These are phyloP conservation scores for Torulaspora quercuum DNA, from an alignment of 805 yeast genomes.

Conservation along the genomic window DNA sequence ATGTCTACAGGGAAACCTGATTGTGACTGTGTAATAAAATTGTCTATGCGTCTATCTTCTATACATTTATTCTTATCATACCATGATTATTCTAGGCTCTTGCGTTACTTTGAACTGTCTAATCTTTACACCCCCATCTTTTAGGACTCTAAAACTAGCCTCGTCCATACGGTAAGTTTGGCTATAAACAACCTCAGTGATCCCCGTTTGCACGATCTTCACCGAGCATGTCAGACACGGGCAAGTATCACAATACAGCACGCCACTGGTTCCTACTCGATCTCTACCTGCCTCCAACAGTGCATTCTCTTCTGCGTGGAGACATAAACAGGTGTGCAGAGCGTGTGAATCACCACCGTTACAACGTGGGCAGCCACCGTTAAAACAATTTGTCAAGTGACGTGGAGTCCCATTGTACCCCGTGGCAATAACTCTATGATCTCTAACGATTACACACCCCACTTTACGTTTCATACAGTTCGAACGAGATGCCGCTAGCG, in stretches of 20 bases:
- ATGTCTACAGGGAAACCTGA: constrained; percentile 46
- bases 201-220: constrained; percentile 90
- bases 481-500: constrained; percentile 85
- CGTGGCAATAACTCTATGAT: constrained; percentile 83
- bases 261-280: constrained; percentile 60
- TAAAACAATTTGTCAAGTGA: constrained; percentile 80
- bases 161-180: constrained; percentile 91
- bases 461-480: constrained; percentile 97
- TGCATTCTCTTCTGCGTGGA: constrained; percentile 98
- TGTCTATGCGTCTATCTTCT: constrained; percentile 5
- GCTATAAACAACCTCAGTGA: constrained; percentile 86
- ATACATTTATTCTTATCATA: constrained; percentile 10
- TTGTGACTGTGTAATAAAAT: not conserved
- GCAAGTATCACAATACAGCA: constrained; percentile 90
- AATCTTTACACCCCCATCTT: constrained; percentile 66
- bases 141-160: constrained; percentile 64
- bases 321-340: constrained; percentile 80
- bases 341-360: constrained; percentile 67
- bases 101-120: constrained; percentile 50
- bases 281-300: constrained; percentile 90
- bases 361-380: constrained; percentile 93
- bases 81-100: constrained; percentile 29
- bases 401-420: constrained; percentile 98
- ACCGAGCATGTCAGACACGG: constrained; percentile 96
- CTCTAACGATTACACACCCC: constrained; percentile 91